Evolutionary conservation across 2,329 filamentous ascomycete genomes (phyloP).

Genomic region (Neocucurbitaria cava): DNA sequence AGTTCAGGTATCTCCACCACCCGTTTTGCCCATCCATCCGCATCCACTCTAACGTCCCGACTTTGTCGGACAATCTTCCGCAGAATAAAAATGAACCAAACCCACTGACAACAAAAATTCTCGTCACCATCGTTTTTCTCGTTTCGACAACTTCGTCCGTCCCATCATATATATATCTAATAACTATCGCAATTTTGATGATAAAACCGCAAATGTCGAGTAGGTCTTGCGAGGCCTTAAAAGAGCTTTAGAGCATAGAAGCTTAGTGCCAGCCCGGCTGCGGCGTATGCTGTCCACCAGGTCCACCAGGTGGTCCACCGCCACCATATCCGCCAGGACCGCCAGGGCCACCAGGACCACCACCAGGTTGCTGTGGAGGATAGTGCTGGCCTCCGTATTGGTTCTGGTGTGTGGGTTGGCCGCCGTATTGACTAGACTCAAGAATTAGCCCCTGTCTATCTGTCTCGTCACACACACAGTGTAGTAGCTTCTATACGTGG

Average conservation of each 20-base stretch:
- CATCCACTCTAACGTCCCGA: not conserved
- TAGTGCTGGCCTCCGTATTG: constrained; percentile 24
- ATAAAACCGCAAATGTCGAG: no score
- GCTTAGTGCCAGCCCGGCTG: constrained; percentile 35
- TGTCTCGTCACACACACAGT: no score
- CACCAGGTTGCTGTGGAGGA: constrained; percentile 19
- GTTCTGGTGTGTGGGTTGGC: constrained; percentile 19
- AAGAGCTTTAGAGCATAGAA: no score
- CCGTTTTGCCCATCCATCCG: not conserved
- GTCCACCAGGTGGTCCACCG: constrained; percentile 19
- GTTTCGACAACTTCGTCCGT: no score
- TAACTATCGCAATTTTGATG: no score
- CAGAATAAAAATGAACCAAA: not conserved
- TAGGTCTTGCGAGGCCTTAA: no score
- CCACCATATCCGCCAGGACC: constrained; percentile 11
- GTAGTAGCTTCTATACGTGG: not conserved
- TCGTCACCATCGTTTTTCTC: no score
- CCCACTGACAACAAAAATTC: no score
- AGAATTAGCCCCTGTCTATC: no score
- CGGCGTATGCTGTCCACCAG: constrained; percentile 5
- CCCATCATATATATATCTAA: no score
- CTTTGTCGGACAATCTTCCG: no score
- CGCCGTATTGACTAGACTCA: constrained; percentile 19
- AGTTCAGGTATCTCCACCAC: constrained; percentile 9
- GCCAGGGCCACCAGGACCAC: no score